These are phyloP conservation scores for Carex kokanica DNA, from an alignment of 176 grass and related monocot species.

Conservation along the genomic window DNA sequence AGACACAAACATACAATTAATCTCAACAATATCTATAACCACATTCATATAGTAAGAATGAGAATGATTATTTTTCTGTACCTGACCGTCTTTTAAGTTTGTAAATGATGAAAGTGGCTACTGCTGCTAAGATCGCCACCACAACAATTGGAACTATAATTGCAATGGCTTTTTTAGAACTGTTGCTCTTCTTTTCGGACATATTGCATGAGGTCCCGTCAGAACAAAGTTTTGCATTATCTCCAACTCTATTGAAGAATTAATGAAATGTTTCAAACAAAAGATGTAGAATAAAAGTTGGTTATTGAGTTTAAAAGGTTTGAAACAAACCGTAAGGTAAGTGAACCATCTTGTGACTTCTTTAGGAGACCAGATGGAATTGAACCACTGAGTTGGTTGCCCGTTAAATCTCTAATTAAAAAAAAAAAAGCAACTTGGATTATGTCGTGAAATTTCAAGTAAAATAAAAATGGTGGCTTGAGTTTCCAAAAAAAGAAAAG, in stretches of 20 bases:
- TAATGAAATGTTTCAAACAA: not conserved
- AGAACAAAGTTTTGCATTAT: conserved; percentile 45
- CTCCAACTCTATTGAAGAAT: conserved; percentile 29
- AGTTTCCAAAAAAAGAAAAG: not conserved
- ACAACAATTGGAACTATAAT: conserved; percentile 31
- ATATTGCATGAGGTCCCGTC: conserved; percentile 31
- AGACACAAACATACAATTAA: too few species aligned
- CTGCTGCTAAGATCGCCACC: conserved; percentile 22
- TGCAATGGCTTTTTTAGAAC: conserved; percentile 30
- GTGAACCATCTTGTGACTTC: conserved; percentile 38
- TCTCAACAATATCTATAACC: too few species aligned
- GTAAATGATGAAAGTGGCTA: conserved; percentile 15
- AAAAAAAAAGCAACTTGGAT: not conserved
- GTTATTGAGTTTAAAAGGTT: not conserved
- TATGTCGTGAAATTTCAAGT: not conserved
- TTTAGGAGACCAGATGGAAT: conserved; percentile 41
- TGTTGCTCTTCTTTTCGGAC: conserved; percentile 34
- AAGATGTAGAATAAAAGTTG: not conserved
- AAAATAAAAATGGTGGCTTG: not conserved
- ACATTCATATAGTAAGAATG: too few species aligned
- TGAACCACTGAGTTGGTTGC: conserved; percentile 37
- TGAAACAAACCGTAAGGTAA: conserved; percentile 43
- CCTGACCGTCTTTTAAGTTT: conserved; percentile 28
- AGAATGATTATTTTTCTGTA: not conserved
- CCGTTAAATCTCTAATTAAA: conserved; percentile 53